Evolutionary conservation across 2,329 filamentous ascomycete species (phyloP), one percentile per base, ranked within the genome.

Genomic region (Corinectria fuckeliana): DNA sequence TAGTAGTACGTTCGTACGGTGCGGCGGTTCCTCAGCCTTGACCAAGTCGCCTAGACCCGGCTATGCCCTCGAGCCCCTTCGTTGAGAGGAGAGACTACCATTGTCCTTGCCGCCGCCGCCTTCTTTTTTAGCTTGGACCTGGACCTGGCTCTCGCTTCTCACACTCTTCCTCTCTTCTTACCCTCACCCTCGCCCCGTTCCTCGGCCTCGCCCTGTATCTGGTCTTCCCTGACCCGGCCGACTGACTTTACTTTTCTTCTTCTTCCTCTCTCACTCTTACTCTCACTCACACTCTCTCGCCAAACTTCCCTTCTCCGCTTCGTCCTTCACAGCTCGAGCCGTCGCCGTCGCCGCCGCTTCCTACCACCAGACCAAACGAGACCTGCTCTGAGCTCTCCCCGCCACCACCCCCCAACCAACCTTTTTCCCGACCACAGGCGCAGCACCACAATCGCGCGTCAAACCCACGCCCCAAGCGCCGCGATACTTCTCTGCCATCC

Each of bases 381-480:
- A 52, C 63, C 55, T 67, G 67, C 67, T 70, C 67, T 69, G 64
- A 70, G 67, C 68, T 70, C 68, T 70, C 62, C 67, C 67, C 61
- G 68, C 68, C 68, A 66, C 62, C 62, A 64, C 61, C 64, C 58
- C 32, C n/a, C 32, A 36, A 36, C 32, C 54, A 57, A 50, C 55
- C 60, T 70, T 64, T 53, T 60, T 58, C 56, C 62, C 64, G 60
- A 60, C 56, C 64, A 71, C 69, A 69, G 69, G 61, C 69, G 68
- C 69, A 69, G 52, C 52, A 59, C 56, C 67, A 71, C 72, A 71
- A 71, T 71, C 69, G 69, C 69, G 69, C 69, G 69, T 69, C 68
- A 74, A 71, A 61, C 65, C 66, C 54, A 67, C 67, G 65, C 66
- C 63, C 65, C 69, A 72, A 72, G 70, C 70, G 70, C 70, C 66